These are phyloP conservation scores for Penicillium sp. DNA, from an alignment of 2,329 filamentous ascomycete species.

Conservation along the genomic window DNA sequence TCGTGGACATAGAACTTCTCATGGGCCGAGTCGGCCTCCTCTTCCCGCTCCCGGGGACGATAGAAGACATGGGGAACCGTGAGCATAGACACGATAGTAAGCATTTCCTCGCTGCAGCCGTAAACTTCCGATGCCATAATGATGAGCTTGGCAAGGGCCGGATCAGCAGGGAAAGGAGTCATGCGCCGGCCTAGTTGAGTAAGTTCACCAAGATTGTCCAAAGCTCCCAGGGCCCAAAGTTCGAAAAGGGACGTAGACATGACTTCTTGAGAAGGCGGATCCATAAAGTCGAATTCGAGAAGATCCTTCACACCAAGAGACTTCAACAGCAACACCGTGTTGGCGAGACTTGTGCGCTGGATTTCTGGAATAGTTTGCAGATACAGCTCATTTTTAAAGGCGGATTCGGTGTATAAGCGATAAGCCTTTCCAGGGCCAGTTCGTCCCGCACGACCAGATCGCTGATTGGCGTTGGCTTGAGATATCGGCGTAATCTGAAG, in stretches of 20 bases:
- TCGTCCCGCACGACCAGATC: slow-evolving; percentile 88
- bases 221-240: slow-evolving; percentile 89
- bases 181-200: slow-evolving; percentile 86
- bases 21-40: slow-evolving; percentile 91
- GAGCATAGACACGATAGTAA: slow-evolving; percentile 97
- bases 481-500: slow-evolving; percentile 97
- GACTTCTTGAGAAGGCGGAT: slow-evolving; percentile 95
- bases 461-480: slow-evolving; percentile 91
- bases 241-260: slow-evolving; percentile 98
- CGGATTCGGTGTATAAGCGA: slow-evolving; percentile 89
- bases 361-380: slow-evolving; percentile 97
- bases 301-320: slow-evolving; percentile 92
- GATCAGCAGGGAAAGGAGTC: slow-evolving; percentile 98
- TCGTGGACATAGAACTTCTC: slow-evolving; percentile 99
- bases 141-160: slow-evolving; percentile 88
- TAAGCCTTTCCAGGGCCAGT: slow-evolving; percentile 96
- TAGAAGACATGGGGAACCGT: slow-evolving; percentile 97
- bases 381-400: slow-evolving; percentile 95
- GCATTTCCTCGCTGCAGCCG: slow-evolving; percentile 94
- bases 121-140: slow-evolving; percentile 90
- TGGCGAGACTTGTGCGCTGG: slow-evolving; percentile 91
- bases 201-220: slow-evolving; percentile 91
- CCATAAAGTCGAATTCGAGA: slow-evolving; percentile 98
- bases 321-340: slow-evolving; percentile 91
- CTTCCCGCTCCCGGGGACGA: slow-evolving; percentile 91